phyloP scores from a whole-genome alignment of 495 filamentous ascomycete species.

The Antarctomyces pellizariae region DNA sequence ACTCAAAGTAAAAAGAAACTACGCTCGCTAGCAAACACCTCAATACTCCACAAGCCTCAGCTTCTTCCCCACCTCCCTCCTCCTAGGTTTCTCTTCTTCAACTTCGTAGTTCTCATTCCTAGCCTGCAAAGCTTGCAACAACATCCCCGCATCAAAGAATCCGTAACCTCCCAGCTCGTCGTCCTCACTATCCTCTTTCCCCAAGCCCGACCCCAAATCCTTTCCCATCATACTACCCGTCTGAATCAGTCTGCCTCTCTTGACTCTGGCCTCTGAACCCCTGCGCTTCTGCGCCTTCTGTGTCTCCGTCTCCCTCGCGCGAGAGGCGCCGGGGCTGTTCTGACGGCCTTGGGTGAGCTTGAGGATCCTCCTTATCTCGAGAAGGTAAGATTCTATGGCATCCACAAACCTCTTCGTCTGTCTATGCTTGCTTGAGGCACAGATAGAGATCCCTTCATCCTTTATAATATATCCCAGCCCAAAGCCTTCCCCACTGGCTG shows the following conservation, averaged over 20 bases:
- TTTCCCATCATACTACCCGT: conserved; percentile 14
- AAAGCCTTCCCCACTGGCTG: conserved; percentile 83
- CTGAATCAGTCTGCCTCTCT: conserved; percentile 35
- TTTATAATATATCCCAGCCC: conserved; percentile 99
- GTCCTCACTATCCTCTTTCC: conserved; percentile 49
- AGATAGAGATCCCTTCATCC: conserved; percentile 78
- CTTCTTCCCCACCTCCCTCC: conserved; percentile 59
- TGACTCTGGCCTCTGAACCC: conserved; percentile 15
- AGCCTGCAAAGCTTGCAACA: conserved; percentile 64
- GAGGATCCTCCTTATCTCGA: conserved; percentile 72
- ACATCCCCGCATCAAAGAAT: conserved; percentile 90
- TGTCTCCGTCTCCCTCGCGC: conserved; percentile 43
- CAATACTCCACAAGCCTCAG: conserved; percentile 54
- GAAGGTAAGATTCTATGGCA: conserved; percentile 66
- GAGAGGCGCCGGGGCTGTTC: conserved; percentile 28
- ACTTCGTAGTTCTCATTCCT: no score
- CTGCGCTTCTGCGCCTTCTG: conserved; percentile 11
- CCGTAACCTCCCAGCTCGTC: conserved; percentile 87
- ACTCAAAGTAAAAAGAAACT: no score
- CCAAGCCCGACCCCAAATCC: conserved; percentile 23
- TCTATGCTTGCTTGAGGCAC: conserved; percentile 73
- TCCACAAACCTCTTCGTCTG: conserved; percentile 83
- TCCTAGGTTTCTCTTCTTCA: no score
- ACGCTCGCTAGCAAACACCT: no score
- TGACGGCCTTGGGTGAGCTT: conserved; percentile 29